These are phyloP conservation scores for Pseudogymnoascus sp. DNA, from an alignment of 2,329 filamentous ascomycete genomes.

Conservation along the genomic window DNA sequence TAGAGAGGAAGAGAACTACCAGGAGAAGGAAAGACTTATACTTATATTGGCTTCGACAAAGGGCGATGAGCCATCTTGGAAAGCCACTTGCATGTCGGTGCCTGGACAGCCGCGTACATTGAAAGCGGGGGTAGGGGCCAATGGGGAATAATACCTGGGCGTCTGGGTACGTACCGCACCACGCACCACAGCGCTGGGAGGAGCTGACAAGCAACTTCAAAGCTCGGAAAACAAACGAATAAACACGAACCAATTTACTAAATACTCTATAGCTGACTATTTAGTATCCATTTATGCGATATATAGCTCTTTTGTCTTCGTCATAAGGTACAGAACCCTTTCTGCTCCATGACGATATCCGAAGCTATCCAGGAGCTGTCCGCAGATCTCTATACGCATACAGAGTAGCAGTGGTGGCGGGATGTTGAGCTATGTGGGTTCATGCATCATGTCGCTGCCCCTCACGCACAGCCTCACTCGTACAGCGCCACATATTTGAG, in stretches of 20 bases:
- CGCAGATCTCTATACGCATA: neutral
- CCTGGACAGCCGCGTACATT: neutral
- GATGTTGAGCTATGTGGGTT: neutral
- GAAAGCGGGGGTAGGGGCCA: neutral
- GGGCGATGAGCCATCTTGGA: neutral
- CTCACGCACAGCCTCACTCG: neutral
- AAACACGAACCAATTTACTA: neutral
- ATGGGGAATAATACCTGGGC: neutral
- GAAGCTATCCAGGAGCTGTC: neutral
- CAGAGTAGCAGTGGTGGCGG: neutral
- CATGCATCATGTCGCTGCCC: neutral
- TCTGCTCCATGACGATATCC: neutral
- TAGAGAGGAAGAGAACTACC: neutral
- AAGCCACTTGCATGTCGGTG: neutral
- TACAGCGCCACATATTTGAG: neutral
- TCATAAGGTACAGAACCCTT: neutral
- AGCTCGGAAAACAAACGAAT: no score
- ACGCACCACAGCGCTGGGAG: neutral
- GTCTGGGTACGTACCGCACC: neutral
- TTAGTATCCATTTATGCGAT: neutral
- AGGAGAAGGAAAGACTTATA: neutral
- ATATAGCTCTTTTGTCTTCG: neutral
- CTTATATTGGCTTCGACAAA: neutral
- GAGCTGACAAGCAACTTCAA: neutral
- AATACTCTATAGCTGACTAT: neutral